Evolutionary conservation across 2,329 filamentous ascomycete species (phyloP), one percentile per base, ranked within the genome.

Genomic region (Mycosphaerella sp.): DNA sequence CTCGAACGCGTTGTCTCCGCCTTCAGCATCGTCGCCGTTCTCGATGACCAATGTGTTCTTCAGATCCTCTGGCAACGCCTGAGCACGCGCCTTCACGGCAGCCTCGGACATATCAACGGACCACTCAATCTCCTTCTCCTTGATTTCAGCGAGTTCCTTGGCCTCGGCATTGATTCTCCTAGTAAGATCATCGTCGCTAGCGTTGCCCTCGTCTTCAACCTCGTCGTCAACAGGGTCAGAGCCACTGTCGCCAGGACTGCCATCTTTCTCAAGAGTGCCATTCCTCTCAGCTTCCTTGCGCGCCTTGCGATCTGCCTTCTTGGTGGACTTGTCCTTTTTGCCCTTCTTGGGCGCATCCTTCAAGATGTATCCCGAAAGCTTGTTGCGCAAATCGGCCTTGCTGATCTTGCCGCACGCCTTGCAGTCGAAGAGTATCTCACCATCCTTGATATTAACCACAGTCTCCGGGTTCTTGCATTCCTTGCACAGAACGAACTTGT

Each of bases 401-500:
- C 86, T 86, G 67, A 89, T 89, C 73, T 95, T 87, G 68, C 93
- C 93, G 69, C 93, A 98, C 57, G 93, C 93, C 77, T 98, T 98
- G 85, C 93, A 98, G 75, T 98, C 93, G 62, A 97, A 84, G 57
- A 88, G 74, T 71, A 98, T 97, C 69, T 80, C 83, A 49, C 86
- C 88, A 65, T 96, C 90, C 75, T 95, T 96, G 79, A 97, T 89
- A 68, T 86, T 82, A 67, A 97, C 85, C 61, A 94, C 90, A 61
- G 93, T 98, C 79, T 98, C 93, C 32, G 93, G 93, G 73, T 98
- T 98, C 83, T 95, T 95, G 85, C 93, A 98, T 72, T 94, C 91
- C 78, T 94, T 95, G 87, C 93, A 98, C 59, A 98, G 89, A 66
- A 98, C 93, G 63, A 97, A 98, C 76, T 89, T 95, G 78, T 85